Percentiles rank a stretch among this genome's conserved stretches.
Conservation (phyloP, 73 alveolate genomes). For the Urostyla sp. region DNA sequence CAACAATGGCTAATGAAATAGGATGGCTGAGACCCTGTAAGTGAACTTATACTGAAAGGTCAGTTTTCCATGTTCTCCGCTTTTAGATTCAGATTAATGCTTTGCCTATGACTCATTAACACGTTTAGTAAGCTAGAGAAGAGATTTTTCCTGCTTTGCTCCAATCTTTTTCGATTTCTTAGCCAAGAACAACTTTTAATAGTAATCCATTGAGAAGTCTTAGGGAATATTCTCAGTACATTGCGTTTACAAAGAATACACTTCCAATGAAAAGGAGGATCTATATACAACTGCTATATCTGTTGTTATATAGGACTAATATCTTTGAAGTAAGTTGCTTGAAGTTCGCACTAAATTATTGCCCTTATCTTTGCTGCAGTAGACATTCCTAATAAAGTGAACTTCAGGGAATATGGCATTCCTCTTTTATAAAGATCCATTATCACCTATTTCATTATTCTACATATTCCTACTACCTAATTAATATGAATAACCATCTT, state of each 20-base stretch:
- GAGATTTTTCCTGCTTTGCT: conserved; percentile 46
- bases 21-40: no score
- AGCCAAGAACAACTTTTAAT: conserved; percentile 23
- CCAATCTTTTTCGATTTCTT: conserved; percentile 66
- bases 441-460: conserved; percentile 63
- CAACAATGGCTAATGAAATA: no score
- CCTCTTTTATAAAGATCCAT: conserved; percentile 18
- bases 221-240: conserved; percentile 26
- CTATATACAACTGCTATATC: conserved; percentile 48
- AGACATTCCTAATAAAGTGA: conserved; percentile 45
- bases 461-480: no score
- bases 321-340: not conserved
- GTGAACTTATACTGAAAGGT: no score
- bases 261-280: conserved; percentile 16
- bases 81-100: not conserved
- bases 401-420: conserved; percentile 32
- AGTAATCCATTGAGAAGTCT: conserved; percentile 65
- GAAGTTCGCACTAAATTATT: not conserved
- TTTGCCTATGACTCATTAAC: no score
- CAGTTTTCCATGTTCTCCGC: not conserved
- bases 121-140: conserved; percentile 38
- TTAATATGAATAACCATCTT: no score
- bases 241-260: conserved; percentile 52
- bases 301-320: conserved; percentile 59
- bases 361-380: not conserved